A percentile compares a stretch with the other conserved stretches of the same genome.
phyloP scores from a whole-genome alignment of 2,329 filamentous ascomycete species.

The Aspergillus nomiae region DNA sequence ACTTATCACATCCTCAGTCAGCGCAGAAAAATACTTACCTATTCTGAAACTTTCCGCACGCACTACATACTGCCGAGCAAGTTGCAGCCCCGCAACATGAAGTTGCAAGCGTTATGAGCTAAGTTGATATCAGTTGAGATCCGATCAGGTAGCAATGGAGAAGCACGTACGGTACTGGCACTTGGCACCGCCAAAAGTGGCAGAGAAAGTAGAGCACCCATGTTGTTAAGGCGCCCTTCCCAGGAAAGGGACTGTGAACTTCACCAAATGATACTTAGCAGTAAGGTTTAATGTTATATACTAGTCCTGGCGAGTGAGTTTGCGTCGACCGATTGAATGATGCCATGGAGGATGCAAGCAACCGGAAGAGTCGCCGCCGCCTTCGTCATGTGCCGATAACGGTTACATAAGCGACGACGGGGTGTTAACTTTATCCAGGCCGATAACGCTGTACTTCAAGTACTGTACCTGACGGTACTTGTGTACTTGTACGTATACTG shows the following conservation, averaged over 20 bases:
- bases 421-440: neutral
- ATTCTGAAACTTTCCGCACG: conserved; percentile 96
- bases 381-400: conserved; percentile 19
- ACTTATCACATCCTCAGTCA: conserved; percentile 1
- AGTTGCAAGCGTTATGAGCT: conserved; percentile 76
- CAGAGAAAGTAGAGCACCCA: conserved; percentile 90
- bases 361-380: conserved; percentile 12
- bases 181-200: conserved; percentile 88
- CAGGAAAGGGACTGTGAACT: neutral
- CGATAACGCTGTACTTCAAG: neutral
- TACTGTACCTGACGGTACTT: neutral
- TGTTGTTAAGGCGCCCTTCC: conserved; percentile 43
- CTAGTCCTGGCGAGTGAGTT: neutral
- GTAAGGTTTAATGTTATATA: neutral
- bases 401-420: conserved; percentile 5
- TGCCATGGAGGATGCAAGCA: conserved; percentile 13
- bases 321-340: neutral
- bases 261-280: neutral
- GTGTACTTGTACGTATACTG: neutral
- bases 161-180: conserved; percentile 72
- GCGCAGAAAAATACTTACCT: conserved; percentile 57
- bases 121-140: neutral
- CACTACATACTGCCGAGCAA: conserved; percentile 92
- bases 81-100: conserved; percentile 97
- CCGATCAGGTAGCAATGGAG: neutral